Percentiles rank a stretch among this genome's conserved stretches.
Evolutionary conservation across 1,284 basidiomycete species (phyloP).

Genomic region (Polyporus tsugae): DNA sequence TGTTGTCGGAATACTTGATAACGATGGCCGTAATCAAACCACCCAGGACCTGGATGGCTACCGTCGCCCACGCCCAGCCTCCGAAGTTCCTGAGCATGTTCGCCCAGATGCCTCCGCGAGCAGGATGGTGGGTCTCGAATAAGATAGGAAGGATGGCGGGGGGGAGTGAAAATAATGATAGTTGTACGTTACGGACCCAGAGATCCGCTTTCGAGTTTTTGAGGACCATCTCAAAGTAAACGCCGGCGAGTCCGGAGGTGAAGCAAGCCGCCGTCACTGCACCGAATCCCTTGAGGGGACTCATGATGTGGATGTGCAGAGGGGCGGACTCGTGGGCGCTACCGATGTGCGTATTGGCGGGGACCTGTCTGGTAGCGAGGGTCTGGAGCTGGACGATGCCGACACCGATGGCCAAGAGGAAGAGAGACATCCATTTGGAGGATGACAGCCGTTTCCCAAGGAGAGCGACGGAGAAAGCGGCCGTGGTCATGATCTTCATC

Average conservation of each 20-base stretch:
- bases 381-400: constrained; percentile 93
- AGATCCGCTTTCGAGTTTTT: constrained; percentile 91
- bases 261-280: constrained; percentile 94
- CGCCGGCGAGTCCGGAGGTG: constrained; percentile 97
- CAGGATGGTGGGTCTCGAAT: constrained; percentile 49
- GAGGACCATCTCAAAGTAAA: constrained; percentile 98
- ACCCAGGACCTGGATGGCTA: constrained; percentile 88
- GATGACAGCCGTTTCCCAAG: constrained; percentile 82
- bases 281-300: constrained; percentile 84
- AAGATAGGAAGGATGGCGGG: constrained; percentile 90
- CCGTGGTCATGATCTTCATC: constrained; percentile 98
- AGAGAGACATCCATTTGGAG: constrained; percentile 85
- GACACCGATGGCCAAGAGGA: constrained; percentile 90
- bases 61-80: constrained; percentile 91
- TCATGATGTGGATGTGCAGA: constrained; percentile 62
- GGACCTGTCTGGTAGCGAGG: constrained; percentile 45
- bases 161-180: constrained; percentile 92
- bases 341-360: constrained; percentile 42
- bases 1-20: constrained; percentile 90
- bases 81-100: constrained; percentile 68
- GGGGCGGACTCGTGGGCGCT: constrained; percentile 47
- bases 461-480: constrained; percentile 90
- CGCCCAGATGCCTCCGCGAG: constrained; percentile 29
- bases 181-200: constrained; percentile 97
- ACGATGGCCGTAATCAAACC: constrained; percentile 91